These are phyloP conservation scores for Didymella segeticola DNA, from an alignment of 2,329 filamentous ascomycete species.

Conservation along the genomic window DNA sequence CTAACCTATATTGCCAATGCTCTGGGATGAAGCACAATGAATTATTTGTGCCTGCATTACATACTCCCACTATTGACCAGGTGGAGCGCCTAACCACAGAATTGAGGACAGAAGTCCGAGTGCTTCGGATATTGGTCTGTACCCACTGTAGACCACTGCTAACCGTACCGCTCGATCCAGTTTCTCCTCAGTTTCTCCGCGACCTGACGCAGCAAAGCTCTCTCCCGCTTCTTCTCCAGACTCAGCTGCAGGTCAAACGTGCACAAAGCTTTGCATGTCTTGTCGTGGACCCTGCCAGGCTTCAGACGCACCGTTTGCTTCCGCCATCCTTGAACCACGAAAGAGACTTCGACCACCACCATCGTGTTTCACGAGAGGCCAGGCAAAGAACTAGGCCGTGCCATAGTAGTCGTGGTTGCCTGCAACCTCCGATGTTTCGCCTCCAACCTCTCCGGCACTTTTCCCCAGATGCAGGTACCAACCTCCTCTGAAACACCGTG, in stretches of 20 bases:
- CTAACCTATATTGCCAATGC: conserved; percentile 4
- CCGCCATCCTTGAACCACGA: conserved; percentile 4
- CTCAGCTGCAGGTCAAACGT: conserved; percentile 3
- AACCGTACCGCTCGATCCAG: conserved; percentile 16
- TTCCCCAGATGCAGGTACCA: conserved; percentile 8
- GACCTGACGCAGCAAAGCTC: conserved; percentile 10
- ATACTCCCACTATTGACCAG: conserved; percentile 5
- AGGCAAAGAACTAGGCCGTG: conserved; percentile 2
- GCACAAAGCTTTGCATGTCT: conserved; percentile 17
- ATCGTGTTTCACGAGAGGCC: conserved; percentile 8
- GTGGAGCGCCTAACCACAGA: conserved; percentile 18
- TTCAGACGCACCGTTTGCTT: conserved; percentile 8
- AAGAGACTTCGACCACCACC: conserved; percentile 4
- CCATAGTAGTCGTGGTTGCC: conserved; percentile 2
- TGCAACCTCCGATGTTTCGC: conserved; percentile 16
- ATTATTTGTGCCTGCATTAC: conserved; percentile 21
- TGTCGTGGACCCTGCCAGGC: conserved; percentile 13
- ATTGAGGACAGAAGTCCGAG: conserved; percentile 8
- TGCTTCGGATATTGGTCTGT: conserved; percentile 22
- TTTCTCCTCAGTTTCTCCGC: conserved; percentile 16
- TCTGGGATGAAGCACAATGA: neutral
- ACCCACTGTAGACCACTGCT: conserved; percentile 17
- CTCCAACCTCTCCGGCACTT: conserved; percentile 14
- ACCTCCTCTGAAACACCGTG: conserved; percentile 10
- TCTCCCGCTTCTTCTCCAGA: conserved; percentile 19